Base-by-base conservation (phyloP, 805 yeast species). In the Candida rishiriensis region DNA sequence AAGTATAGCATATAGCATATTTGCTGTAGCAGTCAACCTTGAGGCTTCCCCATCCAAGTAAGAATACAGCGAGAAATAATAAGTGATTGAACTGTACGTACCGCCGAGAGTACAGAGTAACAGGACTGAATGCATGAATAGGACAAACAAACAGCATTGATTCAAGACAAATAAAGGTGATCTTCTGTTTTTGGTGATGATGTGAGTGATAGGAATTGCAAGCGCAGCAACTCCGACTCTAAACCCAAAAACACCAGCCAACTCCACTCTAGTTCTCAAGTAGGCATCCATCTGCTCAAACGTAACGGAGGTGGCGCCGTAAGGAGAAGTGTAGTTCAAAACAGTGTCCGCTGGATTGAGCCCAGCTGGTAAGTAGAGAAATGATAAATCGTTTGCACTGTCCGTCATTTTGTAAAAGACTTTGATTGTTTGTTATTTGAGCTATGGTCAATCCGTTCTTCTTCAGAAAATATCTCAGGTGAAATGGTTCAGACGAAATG, bases 161-260 rank as follows among this genome's bases (percentile, higher is more conserved):
- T 90, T 89, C 37, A 88, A 64, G n/a, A 81, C 60, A 60, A 88
- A 91, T 28, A 88, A 76, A 8, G 89, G 86, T 0, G 90, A 78
- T 17, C 63, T 72, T 53, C 72, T 78, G 46, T 75, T 77, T 43
- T 72, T 75, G 2, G 79, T 70, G 8, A 75, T 63, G 46, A 81
- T 59, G 54, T 74, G 70, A 36, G 81, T 63, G 5, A 72, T 52
- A 12, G 75, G 60, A 5, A 70, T 59, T 11, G 75, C 60, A 41
- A 77, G 57, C 5, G 81, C 71, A 2, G 79, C 72, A 34, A 81
- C 71, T 12, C 88, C 88, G 33, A 82, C 64, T 48, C 84, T 70
- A 2, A 75, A 71, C 11, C 87, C 85, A 55, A 73, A 75, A 35
- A 81, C 65, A 16, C 76, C 67, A 0, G 72, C 72, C 32, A 69